These are phyloP conservation scores for Metschnikowia proteae DNA, from an alignment of 805 yeast genomes.

Conservation along the genomic window DNA sequence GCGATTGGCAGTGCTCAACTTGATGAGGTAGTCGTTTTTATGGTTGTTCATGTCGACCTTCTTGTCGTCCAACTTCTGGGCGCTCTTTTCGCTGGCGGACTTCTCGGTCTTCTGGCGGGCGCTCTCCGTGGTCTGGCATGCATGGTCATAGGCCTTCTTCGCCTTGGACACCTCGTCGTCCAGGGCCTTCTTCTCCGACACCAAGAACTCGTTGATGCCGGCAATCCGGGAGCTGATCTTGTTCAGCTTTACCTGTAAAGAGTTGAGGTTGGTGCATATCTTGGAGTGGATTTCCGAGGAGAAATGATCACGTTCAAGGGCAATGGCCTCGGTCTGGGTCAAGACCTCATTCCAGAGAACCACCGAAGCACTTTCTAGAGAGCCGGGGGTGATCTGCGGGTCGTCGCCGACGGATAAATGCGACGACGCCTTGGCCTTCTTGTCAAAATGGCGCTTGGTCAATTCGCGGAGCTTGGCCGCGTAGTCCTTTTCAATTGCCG, in stretches of 20 bases:
- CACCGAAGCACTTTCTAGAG: conserved; percentile 80
- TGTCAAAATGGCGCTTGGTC: conserved; percentile 65
- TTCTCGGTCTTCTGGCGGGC: conserved; percentile 73
- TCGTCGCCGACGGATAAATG: conserved; percentile 81
- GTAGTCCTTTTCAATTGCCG: conserved; percentile 79
- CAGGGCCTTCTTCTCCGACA: conserved; percentile 42
- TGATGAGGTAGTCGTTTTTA: conserved; percentile 80
- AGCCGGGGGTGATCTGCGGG: conserved; percentile 92
- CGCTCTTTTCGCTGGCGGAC: conserved; percentile 45
- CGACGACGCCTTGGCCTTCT: conserved; percentile 67
- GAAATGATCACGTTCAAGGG: conserved; percentile 60
- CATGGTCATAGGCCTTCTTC: conserved; percentile 74
- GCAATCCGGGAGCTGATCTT: conserved; percentile 53
- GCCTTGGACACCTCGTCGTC: conserved; percentile 58
- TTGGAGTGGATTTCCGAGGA: conserved; percentile 57
- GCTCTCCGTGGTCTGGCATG: conserved; percentile 76
- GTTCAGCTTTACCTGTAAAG: conserved; percentile 51
- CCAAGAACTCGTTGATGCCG: conserved; percentile 56
- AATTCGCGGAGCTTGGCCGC: conserved; percentile 61
- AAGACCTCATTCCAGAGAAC: conserved; percentile 90
- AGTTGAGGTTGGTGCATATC: conserved; percentile 57
- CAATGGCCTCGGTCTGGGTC: conserved; percentile 74
- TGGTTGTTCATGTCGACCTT: conserved; percentile 79
- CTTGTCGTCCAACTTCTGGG: conserved; percentile 54
- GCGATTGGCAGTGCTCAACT: conserved; percentile 81